Evolutionary conservation across 257 asterid species (phyloP).

Genomic region (Scutellaria minor): DNA sequence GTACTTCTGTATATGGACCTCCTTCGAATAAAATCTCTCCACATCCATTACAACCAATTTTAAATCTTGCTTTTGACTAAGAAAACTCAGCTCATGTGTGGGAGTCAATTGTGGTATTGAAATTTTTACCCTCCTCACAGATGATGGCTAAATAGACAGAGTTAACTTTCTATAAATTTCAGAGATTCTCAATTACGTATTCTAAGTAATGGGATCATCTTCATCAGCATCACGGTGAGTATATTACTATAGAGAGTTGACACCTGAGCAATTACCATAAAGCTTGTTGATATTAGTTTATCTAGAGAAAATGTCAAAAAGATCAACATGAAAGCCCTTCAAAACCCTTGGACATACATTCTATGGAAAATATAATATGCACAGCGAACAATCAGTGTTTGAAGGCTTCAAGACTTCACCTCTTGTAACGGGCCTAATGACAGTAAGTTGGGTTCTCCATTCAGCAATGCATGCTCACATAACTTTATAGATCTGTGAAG

Average conservation of each 20-base stretch:
- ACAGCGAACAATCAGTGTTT: neutral
- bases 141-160: slow-evolving; percentile 6
- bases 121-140: neutral
- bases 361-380: slow-evolving; percentile 12
- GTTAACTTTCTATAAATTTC: slow-evolving; percentile 21
- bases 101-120: too few species aligned
- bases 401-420: slow-evolving; percentile 48
- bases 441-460: slow-evolving; percentile 50
- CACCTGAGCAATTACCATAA: neutral
- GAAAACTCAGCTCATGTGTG: neutral
- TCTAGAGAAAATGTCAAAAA: neutral
- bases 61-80: neutral
- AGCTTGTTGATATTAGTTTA: slow-evolving; percentile 7
- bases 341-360: slow-evolving; percentile 12
- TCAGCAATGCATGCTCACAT: slow-evolving; percentile 72
- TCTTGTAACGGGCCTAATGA: slow-evolving; percentile 79
- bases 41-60: neutral
- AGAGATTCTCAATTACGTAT: neutral
- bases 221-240: slow-evolving; percentile 1
- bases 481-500: slow-evolving; percentile 81
- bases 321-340: slow-evolving; percentile 23
- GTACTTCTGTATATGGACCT: slow-evolving; percentile 1
- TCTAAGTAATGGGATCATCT: slow-evolving; percentile 6
- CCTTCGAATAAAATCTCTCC: neutral
- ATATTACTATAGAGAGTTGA: neutral